phyloP scores from a whole-genome alignment of 306 rosid genomes.

The Astragalus glycyphyllos region DNA sequence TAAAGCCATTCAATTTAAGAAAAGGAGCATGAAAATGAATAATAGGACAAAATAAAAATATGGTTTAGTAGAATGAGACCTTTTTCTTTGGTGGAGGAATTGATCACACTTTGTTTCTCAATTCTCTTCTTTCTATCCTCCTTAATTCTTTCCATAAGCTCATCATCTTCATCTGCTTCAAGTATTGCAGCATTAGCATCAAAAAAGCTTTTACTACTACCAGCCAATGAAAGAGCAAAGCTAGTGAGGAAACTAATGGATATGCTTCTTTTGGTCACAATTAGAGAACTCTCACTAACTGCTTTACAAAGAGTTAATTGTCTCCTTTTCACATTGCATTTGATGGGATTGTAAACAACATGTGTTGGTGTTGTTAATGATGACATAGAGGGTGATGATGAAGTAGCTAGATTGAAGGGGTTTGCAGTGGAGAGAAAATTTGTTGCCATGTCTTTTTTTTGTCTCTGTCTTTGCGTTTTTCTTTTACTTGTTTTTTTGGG shows the following conservation, averaged over 20 bases:
- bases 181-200: constrained; percentile 83
- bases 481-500: constrained; percentile 25
- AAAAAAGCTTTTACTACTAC: constrained; percentile 40
- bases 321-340: constrained; percentile 48
- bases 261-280: constrained; percentile 68
- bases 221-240: constrained; percentile 60
- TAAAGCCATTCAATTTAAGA: constrained; percentile 20
- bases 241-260: constrained; percentile 57
- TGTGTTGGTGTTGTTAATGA: constrained; percentile 36
- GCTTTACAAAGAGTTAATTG: constrained; percentile 55
- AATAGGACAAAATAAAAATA: constrained; percentile 22
- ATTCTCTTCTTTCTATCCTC: constrained; percentile 86
- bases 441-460: constrained; percentile 61
- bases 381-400: constrained; percentile 44
- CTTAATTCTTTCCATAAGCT: constrained; percentile 86
- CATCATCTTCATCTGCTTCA: constrained; percentile 93
- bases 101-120: constrained; percentile 79
- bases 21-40: constrained; percentile 32
- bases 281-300: constrained; percentile 43
- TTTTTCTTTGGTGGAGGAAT: constrained; percentile 77
- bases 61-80: constrained; percentile 48
- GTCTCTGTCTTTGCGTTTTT: background rate
- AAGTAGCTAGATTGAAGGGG: constrained; percentile 50
- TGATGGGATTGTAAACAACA: constrained; percentile 43
- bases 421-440: constrained; percentile 72